Evolutionary conservation across 2,329 filamentous ascomycete genomes (phyloP), one percentile per base, ranked within the genome.

Genomic region (Diaporthe sp.): DNA sequence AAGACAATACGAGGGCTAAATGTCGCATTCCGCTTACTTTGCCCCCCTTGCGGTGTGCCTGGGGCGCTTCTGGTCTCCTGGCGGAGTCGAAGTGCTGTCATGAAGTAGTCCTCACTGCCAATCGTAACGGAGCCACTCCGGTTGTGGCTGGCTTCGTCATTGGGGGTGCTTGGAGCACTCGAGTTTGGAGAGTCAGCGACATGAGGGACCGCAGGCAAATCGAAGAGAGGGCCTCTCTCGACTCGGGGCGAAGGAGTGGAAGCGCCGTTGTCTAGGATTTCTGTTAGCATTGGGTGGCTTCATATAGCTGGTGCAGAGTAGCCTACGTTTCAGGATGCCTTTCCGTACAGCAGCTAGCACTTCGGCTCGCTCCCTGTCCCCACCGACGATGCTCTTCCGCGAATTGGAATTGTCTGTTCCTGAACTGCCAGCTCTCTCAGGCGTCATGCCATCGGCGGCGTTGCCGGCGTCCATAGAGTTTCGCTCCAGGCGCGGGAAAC

Each of bases 1-100:
- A 98, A 98, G 77, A 98, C 92, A 69, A 98, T 95, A 54, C 96
- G 92, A 61, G 96, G 96, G 80, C 95, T 98, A 84, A 98, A 99
- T 0, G 91, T 93, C 1, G 91, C 90, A 78, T 87, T 90, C 40
- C 91, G 89, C 83, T 91, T 93, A 66, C 85, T 81, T n/a, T 85
- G 84, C 22, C 68, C 72, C 28, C 91, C 91, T 67, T 93, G 91
- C 1, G 95, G 95, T 5, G 95, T 97, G 74, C 89, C 91, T 22
- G 95, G 95, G 25, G 94, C 91, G 82, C 95, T 97, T 85, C 94
- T 95, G 15, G 92, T 92, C 79, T 96, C 94, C 73, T 92, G 89
- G 55, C 91, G 91, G 71, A 97, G 90, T 70, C 94, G 92, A 58
- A 95, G 87, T 40, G 91, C 92, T 35, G 93, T 92, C 82, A 94